Evolutionary conservation across 306 rosid genomes (phyloP).

Genomic region (Rosa persica): DNA sequence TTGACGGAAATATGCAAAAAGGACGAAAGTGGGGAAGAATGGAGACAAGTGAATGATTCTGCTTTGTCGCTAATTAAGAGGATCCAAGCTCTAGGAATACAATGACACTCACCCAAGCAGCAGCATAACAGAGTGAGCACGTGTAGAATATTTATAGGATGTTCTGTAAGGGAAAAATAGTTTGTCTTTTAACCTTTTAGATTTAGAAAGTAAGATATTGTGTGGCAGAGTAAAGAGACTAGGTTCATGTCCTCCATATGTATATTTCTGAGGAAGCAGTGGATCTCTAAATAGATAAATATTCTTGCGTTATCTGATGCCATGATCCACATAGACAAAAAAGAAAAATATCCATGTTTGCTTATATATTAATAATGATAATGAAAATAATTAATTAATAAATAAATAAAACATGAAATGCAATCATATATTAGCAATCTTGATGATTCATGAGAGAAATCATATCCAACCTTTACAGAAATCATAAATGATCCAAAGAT

Average conservation of each 20-base stretch:
- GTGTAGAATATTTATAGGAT: not conserved
- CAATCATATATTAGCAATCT: not conserved
- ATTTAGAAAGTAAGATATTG: constrained; percentile 23
- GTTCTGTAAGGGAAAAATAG: constrained; percentile 1
- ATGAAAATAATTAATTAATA: not conserved
- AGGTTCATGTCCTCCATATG: constrained; percentile 23
- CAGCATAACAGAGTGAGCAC: constrained; percentile 7
- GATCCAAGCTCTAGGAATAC: constrained; percentile 93
- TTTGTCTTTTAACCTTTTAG: constrained; percentile 19
- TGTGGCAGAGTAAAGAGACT: constrained; percentile 21
- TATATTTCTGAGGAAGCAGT: constrained; percentile 7
- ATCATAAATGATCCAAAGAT: not conserved
- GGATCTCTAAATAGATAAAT: not conserved
- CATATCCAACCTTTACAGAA: constrained; percentile 1
- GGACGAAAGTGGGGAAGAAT: constrained; percentile 63
- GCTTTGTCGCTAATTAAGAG: constrained; percentile 67
- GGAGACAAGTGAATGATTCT: constrained; percentile 59
- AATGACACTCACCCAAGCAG: constrained; percentile 38
- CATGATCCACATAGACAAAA: constrained; percentile 10
- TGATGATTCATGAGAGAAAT: not conserved
- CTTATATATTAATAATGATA: not conserved
- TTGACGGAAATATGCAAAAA: constrained; percentile 31
- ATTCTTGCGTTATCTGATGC: not conserved
- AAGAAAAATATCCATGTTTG: not conserved
- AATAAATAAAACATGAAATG: not conserved